Evolutionary conservation across 768 basidiomycete species (phyloP).

Genomic region (Fomitopsis pulvina): DNA sequence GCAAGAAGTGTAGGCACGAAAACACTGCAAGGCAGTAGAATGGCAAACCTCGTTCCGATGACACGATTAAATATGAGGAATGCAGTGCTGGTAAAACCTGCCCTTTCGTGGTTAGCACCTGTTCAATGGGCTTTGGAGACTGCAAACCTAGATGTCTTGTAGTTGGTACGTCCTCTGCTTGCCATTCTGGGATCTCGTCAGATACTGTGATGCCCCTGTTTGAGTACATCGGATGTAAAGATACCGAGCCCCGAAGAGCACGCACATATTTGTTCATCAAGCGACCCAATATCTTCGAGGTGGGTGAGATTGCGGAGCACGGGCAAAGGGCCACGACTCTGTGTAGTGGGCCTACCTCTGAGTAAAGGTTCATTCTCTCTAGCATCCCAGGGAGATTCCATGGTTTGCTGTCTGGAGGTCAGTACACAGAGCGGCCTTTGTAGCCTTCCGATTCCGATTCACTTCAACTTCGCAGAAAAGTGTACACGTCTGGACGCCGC

Average conservation of each 20-base stretch:
- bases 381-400: not conserved
- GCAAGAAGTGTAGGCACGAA: not conserved
- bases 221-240: not conserved
- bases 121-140: not conserved
- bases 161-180: not conserved
- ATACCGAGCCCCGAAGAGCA: not conserved
- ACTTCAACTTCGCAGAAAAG: too few relatives aligned
- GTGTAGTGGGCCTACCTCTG: not conserved
- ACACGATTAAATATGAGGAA: slow-evolving; percentile 71
- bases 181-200: not conserved
- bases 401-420: not conserved
- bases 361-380: not conserved
- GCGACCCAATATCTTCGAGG: not conserved
- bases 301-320: not conserved
- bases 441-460: too few relatives aligned
- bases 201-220: not conserved
- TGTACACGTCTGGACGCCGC: not conserved
- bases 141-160: not conserved
- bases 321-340: not conserved
- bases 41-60: slow-evolving; percentile 59
- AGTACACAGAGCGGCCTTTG: too few relatives aligned
- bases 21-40: slow-evolving; percentile 2
- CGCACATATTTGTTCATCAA: not conserved
- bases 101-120: not conserved
- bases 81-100: slow-evolving; percentile 28